These are phyloP conservation scores for Pholiota adiposa DNA, from an alignment of 1,284 basidiomycete species.

Conservation along the genomic window DNA sequence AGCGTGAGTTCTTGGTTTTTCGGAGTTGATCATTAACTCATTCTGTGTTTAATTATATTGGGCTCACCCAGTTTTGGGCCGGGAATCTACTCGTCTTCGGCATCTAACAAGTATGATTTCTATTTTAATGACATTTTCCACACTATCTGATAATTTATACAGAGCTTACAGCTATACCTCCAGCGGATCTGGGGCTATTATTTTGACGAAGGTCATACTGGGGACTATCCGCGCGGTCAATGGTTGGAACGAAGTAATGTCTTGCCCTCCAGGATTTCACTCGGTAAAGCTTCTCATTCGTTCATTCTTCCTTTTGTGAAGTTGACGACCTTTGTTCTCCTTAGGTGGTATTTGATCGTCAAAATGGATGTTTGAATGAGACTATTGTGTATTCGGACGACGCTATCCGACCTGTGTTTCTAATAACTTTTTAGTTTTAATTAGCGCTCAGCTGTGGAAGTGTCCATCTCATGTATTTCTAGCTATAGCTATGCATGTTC, in stretches of 20 bases:
- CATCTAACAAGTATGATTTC: conserved; percentile 29
- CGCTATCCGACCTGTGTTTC: not conserved
- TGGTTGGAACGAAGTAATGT: conserved; percentile 24
- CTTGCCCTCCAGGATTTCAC: conserved; percentile 28
- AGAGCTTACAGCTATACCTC: conserved; percentile 28
- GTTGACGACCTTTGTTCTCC: not conserved
- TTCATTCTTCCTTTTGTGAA: not conserved
- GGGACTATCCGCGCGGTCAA: conserved; percentile 27
- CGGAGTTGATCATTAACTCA: not conserved
- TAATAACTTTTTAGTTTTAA: not conserved
- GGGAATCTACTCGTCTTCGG: conserved; percentile 30
- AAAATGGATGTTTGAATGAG: conserved; percentile 25
- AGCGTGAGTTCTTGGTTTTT: conserved; percentile 21
- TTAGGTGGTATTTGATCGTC: conserved; percentile 28
- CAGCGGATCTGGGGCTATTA: conserved; percentile 19
- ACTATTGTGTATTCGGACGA: not conserved
- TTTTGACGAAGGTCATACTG: conserved; percentile 32
- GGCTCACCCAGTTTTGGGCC: conserved; percentile 29
- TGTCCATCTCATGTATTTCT: no score
- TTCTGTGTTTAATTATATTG: not conserved
- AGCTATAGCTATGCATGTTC: no score
- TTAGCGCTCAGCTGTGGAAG: no score
- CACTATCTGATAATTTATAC: not conserved
- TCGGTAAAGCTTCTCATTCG: conserved; percentile 29
- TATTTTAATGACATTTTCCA: not conserved